phyloP scores from a whole-genome alignment of 257 asterid genomes.

The Salvia splendens region DNA sequence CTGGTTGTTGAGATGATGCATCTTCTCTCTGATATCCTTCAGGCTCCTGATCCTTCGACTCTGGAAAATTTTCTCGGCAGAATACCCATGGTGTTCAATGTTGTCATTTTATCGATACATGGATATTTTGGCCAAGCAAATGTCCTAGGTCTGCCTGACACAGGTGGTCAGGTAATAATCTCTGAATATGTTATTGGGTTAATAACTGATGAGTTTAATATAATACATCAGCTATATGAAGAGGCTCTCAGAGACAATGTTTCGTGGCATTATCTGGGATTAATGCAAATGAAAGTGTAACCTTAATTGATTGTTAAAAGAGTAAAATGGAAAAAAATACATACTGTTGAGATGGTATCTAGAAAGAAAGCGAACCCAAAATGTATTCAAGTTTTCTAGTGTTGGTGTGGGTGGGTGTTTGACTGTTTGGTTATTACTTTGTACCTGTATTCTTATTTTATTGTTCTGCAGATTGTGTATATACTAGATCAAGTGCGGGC shows the following conservation, averaged over 20 bases:
- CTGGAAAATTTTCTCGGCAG: slow-evolving; percentile 90
- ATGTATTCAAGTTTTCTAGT: neutral
- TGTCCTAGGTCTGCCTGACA: slow-evolving; percentile 96
- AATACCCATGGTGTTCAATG: slow-evolving; percentile 94
- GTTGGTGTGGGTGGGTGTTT: neutral
- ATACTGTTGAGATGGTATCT: neutral
- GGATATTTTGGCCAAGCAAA: slow-evolving; percentile 99
- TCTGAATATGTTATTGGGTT: neutral
- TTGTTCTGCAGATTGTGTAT: slow-evolving; percentile 67
- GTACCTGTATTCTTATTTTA: slow-evolving; percentile 8
- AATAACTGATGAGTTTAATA: neutral
- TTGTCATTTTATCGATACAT: slow-evolving; percentile 82
- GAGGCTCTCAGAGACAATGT: neutral
- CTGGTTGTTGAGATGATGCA: slow-evolving; percentile 76
- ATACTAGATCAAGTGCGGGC: slow-evolving; percentile 99
- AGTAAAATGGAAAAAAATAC: neutral
- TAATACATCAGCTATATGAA: neutral
- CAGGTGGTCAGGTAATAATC: slow-evolving; percentile 95
- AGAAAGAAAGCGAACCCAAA: neutral
- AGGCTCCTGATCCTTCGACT: slow-evolving; percentile 92
- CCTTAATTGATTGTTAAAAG: neutral
- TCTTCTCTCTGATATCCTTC: slow-evolving; percentile 89
- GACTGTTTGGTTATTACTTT: neutral
- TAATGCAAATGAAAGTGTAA: neutral
- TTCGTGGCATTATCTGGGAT: neutral